Evolutionary conservation across 306 rosid species (phyloP), one percentile per base, ranked within the genome.

Genomic region (Datisca glomerata): DNA sequence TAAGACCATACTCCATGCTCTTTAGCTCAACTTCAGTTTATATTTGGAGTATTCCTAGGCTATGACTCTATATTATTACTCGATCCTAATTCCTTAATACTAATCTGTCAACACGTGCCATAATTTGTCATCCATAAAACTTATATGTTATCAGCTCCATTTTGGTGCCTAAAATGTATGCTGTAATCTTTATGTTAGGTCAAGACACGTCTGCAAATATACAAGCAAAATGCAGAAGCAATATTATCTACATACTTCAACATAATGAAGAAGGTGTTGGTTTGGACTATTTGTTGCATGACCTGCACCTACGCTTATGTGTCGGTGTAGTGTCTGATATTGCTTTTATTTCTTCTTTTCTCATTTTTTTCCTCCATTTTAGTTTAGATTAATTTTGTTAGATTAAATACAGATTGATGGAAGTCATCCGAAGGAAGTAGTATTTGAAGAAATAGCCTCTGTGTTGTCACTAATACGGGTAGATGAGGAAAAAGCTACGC

Each of bases 221-320:
- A 80, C 67, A 80, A 80, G 77, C 15, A 67, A 70, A 89, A 83
- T 75, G 93, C 81, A 24, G 83, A 65, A 61, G 77, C 95, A 31
- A 65, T 59, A 35, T 67, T 73, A 50, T 70, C 86, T 47, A 45
- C 78, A 9, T 89, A 89, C 68, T 74, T 65, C 24, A 59, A 45
- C 66, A 72, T 77, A 53, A 62, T 74, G 65, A 78, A 66, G 14
- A 80, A 73, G 93, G 97, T 89, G 37, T 12, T 33, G 42, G 18
- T 42, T 23, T 37, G 36, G 16, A 16, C n/a, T n/a, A n/a, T n/a
- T n/a, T n/a, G n/a, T n/a, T n/a, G n/a, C n/a, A n/a, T n/a, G n/a
- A 20, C 11, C 38, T 24, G 17, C 44, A 35, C 5, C n/a, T n/a
- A 23, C 6, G 4, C 11, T 34, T 22, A 9, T 17, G 38, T 50